Percentiles rank a stretch among this genome's conserved stretches.
Conservation (phyloP, 441 rosid genomes). For the Erodium moschatum region DNA sequence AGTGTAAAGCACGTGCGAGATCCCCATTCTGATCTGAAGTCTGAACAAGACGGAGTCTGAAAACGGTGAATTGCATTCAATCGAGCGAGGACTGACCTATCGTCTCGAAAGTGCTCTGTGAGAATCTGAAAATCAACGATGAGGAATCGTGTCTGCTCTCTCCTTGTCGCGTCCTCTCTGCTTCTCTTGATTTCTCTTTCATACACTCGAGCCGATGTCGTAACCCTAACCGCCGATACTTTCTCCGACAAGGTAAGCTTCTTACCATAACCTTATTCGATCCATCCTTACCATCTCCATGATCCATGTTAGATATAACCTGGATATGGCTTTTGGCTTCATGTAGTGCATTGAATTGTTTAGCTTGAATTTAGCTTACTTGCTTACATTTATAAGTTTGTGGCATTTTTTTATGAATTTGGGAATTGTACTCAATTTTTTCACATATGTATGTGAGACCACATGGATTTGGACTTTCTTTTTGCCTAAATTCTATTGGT, state of each 20-base stretch:
- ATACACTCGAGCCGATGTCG: slow-evolving; percentile 50
- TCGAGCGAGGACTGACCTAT: neutral
- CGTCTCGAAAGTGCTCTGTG: neutral
- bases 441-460: no score
- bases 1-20: neutral
- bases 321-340: neutral
- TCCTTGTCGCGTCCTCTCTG: slow-evolving; percentile 18
- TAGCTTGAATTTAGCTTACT: neutral
- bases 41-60: neutral
- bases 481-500: no score
- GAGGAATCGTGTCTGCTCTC: slow-evolving; percentile 22
- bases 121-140: slow-evolving; percentile 17
- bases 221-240: slow-evolving; percentile 74
- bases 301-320: neutral
- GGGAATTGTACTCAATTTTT: no score
- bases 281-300: no score
- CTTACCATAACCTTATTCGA: neutral
- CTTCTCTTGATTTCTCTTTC: slow-evolving; percentile 19
- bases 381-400: no score
- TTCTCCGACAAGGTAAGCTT: slow-evolving; percentile 75
- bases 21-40: neutral
- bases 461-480: no score
- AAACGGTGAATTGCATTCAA: neutral
- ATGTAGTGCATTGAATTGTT: neutral
- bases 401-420: no score